Evolutionary conservation across 306 rosid species (phyloP).

Genomic region (Cucumis hystrix): DNA sequence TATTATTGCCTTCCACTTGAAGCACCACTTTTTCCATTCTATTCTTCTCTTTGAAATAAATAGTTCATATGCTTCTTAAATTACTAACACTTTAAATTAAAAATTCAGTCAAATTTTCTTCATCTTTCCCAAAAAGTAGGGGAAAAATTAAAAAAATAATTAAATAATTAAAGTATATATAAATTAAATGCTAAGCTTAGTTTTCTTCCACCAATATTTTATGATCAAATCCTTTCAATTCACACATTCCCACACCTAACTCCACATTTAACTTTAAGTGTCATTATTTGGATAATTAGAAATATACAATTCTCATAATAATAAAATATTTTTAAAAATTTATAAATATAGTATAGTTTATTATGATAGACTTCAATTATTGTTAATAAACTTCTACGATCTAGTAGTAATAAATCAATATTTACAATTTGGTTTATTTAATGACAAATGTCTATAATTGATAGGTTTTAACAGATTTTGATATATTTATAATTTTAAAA

Average conservation of each 20-base stretch:
- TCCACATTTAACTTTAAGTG: too few species aligned
- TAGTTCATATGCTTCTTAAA: not conserved
- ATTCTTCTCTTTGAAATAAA: not conserved
- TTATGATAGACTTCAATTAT: too few species aligned
- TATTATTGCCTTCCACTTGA: not conserved
- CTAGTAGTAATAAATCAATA: too few species aligned
- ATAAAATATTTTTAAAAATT: too few species aligned
- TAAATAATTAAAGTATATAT: not conserved
- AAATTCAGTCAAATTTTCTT: not conserved
- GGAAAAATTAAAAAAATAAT: not conserved
- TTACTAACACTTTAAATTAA: not conserved
- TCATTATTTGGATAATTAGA: too few species aligned
- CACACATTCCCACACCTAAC: not conserved
- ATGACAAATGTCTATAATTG: too few species aligned
- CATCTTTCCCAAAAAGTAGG: not conserved
- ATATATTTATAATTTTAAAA: too few species aligned
- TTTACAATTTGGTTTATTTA: too few species aligned
- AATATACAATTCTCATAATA: too few species aligned
- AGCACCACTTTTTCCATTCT: not conserved
- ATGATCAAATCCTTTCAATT: not conserved
- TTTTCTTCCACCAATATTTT: not conserved
- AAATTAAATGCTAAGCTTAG: not conserved
- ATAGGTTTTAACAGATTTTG: too few species aligned
- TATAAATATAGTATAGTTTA: too few species aligned
- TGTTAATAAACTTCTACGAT: too few species aligned